phyloP scores from a whole-genome alignment of 1,284 basidiomycete genomes.

The Mycena citricolor region DNA sequence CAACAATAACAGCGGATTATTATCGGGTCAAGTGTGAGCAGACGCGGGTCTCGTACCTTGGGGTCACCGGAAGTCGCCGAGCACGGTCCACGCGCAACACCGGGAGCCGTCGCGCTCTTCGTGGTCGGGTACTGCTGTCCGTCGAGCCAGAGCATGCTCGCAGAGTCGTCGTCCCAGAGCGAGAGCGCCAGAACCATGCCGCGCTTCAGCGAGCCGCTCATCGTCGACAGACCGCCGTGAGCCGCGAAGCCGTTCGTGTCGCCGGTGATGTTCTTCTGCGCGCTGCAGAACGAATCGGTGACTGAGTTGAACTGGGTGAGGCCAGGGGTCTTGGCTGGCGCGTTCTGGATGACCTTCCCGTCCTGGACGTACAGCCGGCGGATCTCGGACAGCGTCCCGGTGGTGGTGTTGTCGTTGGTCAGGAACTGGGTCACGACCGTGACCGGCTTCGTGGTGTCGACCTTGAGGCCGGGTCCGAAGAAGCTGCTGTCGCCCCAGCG shows the following conservation, averaged over 20 bases:
- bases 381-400: slow-evolving; percentile 48
- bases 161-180: slow-evolving; percentile 56
- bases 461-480: slow-evolving; percentile 45
- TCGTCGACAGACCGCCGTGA: slow-evolving; percentile 41
- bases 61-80: slow-evolving; percentile 47
- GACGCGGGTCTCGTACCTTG: too few species aligned
- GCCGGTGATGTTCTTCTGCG: slow-evolving; percentile 41
- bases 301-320: slow-evolving; percentile 41
- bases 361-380: slow-evolving; percentile 53
- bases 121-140: slow-evolving; percentile 38
- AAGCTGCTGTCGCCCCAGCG: slow-evolving; percentile 50
- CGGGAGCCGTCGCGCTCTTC: slow-evolving; percentile 32
- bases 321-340: slow-evolving; percentile 43
- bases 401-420: slow-evolving; percentile 43
- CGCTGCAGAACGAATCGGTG: slow-evolving; percentile 41
- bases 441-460: slow-evolving; percentile 20
- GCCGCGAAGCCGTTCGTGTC: slow-evolving; percentile 47
- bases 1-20: background rate
- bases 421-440: slow-evolving; percentile 38
- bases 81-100: slow-evolving; percentile 51
- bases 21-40: background rate
- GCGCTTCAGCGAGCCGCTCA: slow-evolving; percentile 36
- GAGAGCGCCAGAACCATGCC: slow-evolving; percentile 48
- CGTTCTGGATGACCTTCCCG: slow-evolving; percentile 50
- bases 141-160: slow-evolving; percentile 50